Conservation (phyloP, 2,329 filamentous ascomycete genomes). For the Epicoccum nigrum region DNA sequence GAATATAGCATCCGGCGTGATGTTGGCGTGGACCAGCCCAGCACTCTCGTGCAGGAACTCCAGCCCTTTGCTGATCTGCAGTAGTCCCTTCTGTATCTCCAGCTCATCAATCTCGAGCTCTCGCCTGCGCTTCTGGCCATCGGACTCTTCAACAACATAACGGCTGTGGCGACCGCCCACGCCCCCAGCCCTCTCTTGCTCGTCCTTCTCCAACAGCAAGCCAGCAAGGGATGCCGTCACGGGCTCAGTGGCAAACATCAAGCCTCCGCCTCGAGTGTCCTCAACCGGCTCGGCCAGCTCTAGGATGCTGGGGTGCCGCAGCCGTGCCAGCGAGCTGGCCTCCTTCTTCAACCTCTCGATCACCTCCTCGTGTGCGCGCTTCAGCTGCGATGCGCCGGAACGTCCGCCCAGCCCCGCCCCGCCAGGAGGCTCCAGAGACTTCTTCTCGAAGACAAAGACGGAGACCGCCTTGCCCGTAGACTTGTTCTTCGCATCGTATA, state of each 20-base stretch:
- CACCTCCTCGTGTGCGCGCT: constrained; percentile 85
- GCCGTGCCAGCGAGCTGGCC: constrained; percentile 82
- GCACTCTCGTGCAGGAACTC: constrained; percentile 97
- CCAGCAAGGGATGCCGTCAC: constrained; percentile 88
- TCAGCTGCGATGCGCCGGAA: constrained; percentile 70
- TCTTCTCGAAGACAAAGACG: constrained; percentile 93
- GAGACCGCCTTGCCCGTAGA: constrained; percentile 87
- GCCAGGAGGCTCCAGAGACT: constrained; percentile 75
- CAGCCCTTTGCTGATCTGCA: constrained; percentile 91
- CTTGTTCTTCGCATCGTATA: constrained; percentile 97
- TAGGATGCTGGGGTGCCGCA: constrained; percentile 89
- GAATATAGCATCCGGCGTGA: constrained; percentile 91
- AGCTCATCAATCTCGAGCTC: constrained; percentile 95
- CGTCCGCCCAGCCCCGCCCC: constrained; percentile 62
- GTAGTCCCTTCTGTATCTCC: constrained; percentile 93
- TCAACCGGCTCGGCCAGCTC: constrained; percentile 95
- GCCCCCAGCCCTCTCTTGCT: constrained; percentile 74
- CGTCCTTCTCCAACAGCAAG: constrained; percentile 85
- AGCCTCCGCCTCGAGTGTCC: constrained; percentile 85
- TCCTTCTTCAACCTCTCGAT: constrained; percentile 91
- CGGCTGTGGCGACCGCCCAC: constrained; percentile 74
- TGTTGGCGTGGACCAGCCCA: constrained; percentile 88
- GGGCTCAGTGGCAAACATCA: constrained; percentile 94
- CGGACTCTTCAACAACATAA: constrained; percentile 79
- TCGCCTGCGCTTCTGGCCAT: constrained; percentile 71